Conservation (phyloP, 805 yeast genomes). For the Yarrowia bubula region DNA sequence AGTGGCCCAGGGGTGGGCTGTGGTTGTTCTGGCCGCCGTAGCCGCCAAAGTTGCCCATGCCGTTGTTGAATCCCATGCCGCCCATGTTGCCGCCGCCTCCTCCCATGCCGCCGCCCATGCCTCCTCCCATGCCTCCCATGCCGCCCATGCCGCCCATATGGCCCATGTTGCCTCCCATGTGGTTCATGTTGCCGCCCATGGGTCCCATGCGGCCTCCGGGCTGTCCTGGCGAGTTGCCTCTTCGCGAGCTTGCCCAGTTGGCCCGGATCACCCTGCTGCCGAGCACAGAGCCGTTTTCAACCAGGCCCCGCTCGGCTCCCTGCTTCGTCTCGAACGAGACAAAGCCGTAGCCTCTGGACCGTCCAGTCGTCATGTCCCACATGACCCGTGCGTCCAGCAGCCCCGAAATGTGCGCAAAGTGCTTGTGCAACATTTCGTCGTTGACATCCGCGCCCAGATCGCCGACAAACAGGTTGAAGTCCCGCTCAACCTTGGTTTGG, state of each 20-base stretch:
- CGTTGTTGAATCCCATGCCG: neutral
- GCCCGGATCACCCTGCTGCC: slow-evolving; percentile 77
- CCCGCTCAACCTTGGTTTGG: slow-evolving; percentile 55
- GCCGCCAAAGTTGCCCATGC: slow-evolving; percentile 4
- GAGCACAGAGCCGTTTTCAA: slow-evolving; percentile 70
- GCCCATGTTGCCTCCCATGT: neutral
- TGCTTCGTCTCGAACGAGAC: slow-evolving; percentile 65
- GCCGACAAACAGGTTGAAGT: slow-evolving; percentile 78
- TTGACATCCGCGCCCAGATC: slow-evolving; percentile 79
- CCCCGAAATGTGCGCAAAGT: slow-evolving; percentile 58
- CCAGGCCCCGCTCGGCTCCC: slow-evolving; percentile 74
- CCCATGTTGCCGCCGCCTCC: neutral
- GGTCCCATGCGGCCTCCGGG: neutral
- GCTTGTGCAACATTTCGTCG: slow-evolving; percentile 62
- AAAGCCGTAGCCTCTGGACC: slow-evolving; percentile 89
- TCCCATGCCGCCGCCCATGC: slow-evolving; percentile 15
- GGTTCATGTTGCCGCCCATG: neutral
- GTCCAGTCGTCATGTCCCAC: slow-evolving; percentile 96
- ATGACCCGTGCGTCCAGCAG: slow-evolving; percentile 83
- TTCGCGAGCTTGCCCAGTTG: slow-evolving; percentile 82
- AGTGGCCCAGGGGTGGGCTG: neutral
- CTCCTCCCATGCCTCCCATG: neutral
- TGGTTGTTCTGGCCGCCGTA: neutral
- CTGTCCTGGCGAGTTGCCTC: slow-evolving; percentile 30
- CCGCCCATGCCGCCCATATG: neutral